Evolutionary conservation across 2,329 filamentous ascomycete genomes (phyloP), one percentile per base, ranked within the genome.

Genomic region (Alternaria atra): DNA sequence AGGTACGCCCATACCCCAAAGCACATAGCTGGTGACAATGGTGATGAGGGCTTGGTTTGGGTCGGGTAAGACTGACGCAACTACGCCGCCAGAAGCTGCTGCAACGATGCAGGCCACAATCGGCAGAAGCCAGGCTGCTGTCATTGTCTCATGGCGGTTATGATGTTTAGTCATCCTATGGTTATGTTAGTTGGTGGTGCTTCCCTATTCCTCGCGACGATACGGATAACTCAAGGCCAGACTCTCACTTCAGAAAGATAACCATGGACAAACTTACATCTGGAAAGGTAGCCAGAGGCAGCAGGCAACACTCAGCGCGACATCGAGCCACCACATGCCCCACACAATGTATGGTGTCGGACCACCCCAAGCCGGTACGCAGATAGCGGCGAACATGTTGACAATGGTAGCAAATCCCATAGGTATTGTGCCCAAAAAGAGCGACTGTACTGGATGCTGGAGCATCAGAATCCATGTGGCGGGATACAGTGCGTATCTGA

Each of bases 391-490:
- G 68, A 88, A 85, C 87, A 90, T 89, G 67, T 88, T 88, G 64
- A 91, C 83, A 52, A 91, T 86, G 2, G 89, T 91, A 0, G 88
- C 86, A 58, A 91, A 84, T 0, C 84, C 89, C 87, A 91, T 91
- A 1, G 89, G 89, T 12, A 90, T 82, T 0, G 87, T 89, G 0
- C 79, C 89, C 2, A 92, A 77, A 66, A 92, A 92, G 54, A 92
- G 80, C 2, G 85, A 88, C 71, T 92, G 88, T 0, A 84, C 84
- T 0, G 89, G 88, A 71, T 92, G 87, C 4, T 80, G 79, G 23
- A 92, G 82, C 89, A 92, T 90, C n/a, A 84, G 84, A 0, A 58
- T 71, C 84, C 89, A 92, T 10, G 90, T 87, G 57, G 85, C 82
- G 0, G 89, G 90, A 70, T 89, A 92, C 1, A 91, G 67, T 0